phyloP scores from a whole-genome alignment of 2,329 filamentous ascomycete species.

The Pseudocercospora crystallina region DNA sequence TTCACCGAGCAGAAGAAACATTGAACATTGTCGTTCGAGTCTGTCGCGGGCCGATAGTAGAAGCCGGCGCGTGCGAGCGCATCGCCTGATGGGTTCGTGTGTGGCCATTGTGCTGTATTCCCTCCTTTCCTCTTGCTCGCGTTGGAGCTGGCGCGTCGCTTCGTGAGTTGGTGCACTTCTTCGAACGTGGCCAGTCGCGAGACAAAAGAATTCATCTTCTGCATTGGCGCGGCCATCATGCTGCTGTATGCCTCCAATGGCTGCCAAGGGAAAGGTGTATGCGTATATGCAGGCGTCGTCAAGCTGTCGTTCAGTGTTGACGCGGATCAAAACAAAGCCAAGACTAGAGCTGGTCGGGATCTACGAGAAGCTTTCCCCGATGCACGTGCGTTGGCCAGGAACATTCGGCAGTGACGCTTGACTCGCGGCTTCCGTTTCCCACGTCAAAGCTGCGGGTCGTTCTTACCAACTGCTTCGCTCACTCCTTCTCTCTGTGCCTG shows the following conservation, averaged over 20 bases:
- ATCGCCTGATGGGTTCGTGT: conserved; percentile 64
- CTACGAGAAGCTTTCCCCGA: too few relatives aligned
- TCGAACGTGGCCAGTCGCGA: conserved; percentile 81
- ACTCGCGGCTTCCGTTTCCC: too few relatives aligned
- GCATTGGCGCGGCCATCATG: conserved; percentile 40
- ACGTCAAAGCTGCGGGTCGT: too few relatives aligned
- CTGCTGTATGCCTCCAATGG: background rate
- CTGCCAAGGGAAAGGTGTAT: too few relatives aligned
- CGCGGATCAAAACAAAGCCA: conserved; percentile 9
- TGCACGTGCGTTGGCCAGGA: too few relatives aligned
- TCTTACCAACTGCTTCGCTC: too few relatives aligned
- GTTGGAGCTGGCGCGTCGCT: conserved; percentile 68
- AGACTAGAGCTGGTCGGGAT: too few relatives aligned
- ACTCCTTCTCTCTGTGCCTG: too few relatives aligned
- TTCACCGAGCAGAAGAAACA: conserved; percentile 85
- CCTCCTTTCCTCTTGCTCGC: conserved; percentile 51
- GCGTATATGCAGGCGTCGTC: background rate
- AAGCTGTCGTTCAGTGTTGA: conserved; percentile 1
- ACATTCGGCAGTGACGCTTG: too few relatives aligned
- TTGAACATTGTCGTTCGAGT: conserved; percentile 79
- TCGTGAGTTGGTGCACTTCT: conserved; percentile 59
- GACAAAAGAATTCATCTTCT: conserved; percentile 62
- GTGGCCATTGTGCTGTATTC: conserved; percentile 70
- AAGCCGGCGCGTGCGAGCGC: conserved; percentile 90
- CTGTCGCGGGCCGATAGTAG: conserved; percentile 74